phyloP scores from a whole-genome alignment of 257 asterid species.

The Cordia subcordata region DNA sequence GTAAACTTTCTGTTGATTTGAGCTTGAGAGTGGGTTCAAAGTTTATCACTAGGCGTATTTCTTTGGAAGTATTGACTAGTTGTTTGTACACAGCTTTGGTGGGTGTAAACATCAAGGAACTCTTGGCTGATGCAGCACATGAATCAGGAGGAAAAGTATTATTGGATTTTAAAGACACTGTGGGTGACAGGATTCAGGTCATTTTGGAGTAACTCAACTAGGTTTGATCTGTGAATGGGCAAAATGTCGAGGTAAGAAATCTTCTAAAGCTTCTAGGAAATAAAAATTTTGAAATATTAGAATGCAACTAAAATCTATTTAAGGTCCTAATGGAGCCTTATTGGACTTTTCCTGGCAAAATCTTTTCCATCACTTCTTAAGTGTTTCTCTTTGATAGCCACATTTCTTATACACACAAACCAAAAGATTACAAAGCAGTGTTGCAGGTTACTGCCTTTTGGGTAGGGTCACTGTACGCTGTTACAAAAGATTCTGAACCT shows the following conservation, averaged over 20 bases:
- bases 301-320: background rate
- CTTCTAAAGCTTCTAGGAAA: background rate
- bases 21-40: background rate
- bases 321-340: background rate
- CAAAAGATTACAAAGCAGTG: too few relatives aligned
- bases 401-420: too few relatives aligned
- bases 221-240: background rate
- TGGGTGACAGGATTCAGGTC: conserved; percentile 89
- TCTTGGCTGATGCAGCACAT: conserved; percentile 54
- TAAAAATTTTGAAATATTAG: too few relatives aligned
- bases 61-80: conserved; percentile 5
- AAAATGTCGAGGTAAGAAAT: background rate
- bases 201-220: conserved; percentile 49
- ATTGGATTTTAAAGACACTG: conserved; percentile 66
- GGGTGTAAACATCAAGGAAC: conserved; percentile 65
- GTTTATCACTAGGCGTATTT: background rate
- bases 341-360: background rate
- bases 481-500: too few relatives aligned
- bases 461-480: too few relatives aligned
- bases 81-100: conserved; percentile 53
- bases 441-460: too few relatives aligned
- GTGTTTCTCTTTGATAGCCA: too few relatives aligned
- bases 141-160: conserved; percentile 79
- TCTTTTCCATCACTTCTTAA: background rate
- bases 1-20: conserved; percentile 27